A percentile compares a stretch with the other conserved stretches of the same genome.
Evolutionary conservation across 805 yeast genomes (phyloP).

Genomic region (Sungouiella blattae): DNA sequence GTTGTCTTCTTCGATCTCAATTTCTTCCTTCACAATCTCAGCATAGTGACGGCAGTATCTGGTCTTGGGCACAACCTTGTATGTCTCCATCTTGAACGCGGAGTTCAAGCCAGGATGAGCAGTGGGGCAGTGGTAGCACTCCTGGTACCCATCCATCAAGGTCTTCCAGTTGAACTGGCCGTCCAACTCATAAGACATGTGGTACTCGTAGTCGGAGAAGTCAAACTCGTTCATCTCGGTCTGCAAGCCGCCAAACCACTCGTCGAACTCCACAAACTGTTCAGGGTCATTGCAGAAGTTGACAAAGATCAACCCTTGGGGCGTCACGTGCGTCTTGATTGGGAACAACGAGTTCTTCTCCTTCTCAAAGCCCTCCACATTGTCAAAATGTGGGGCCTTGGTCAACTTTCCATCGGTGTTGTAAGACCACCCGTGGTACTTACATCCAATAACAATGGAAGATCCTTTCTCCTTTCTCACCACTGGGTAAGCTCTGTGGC

Average conservation of each 20-base stretch:
- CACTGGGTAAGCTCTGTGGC: slow-evolving; percentile 64
- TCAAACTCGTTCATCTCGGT: slow-evolving; percentile 55
- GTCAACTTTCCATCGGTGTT: slow-evolving; percentile 57
- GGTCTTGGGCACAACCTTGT: slow-evolving; percentile 56
- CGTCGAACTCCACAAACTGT: slow-evolving; percentile 45
- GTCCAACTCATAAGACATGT: slow-evolving; percentile 61
- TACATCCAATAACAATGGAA: slow-evolving; percentile 55
- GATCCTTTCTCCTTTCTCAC: slow-evolving; percentile 57
- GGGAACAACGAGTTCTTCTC: slow-evolving; percentile 53
- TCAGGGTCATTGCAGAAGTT: slow-evolving; percentile 46
- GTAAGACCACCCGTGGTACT: slow-evolving; percentile 66
- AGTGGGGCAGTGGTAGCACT: slow-evolving; percentile 66
- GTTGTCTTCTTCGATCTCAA: slow-evolving; percentile 21
- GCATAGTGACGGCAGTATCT: slow-evolving; percentile 63
- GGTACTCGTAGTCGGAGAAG: slow-evolving; percentile 58
- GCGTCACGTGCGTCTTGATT: slow-evolving; percentile 51
- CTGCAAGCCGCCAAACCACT: slow-evolving; percentile 50
- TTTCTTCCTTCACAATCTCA: slow-evolving; percentile 38
- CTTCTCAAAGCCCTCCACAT: slow-evolving; percentile 56
- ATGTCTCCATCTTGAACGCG: slow-evolving; percentile 63
- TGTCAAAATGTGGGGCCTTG: slow-evolving; percentile 61
- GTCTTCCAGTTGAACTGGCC: slow-evolving; percentile 68
- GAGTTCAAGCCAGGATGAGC: slow-evolving; percentile 59
- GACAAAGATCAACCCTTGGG: slow-evolving; percentile 55
- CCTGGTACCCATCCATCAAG: slow-evolving; percentile 65